Evolutionary conservation across 176 grass and related monocot species (phyloP).

Genomic region (Aegilops umbellulata): DNA sequence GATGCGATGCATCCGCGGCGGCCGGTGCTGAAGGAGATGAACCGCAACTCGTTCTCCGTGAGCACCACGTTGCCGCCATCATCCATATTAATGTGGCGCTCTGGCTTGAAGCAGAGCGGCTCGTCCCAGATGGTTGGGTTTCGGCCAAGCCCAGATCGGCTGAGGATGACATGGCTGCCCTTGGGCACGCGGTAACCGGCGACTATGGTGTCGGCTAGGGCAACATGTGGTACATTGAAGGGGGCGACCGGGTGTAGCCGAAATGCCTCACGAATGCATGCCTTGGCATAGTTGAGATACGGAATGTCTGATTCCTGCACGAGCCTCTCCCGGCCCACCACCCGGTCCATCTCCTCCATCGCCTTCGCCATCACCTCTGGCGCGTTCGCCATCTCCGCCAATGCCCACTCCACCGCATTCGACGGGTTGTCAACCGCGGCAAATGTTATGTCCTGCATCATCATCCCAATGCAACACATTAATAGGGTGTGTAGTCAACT

Average conservation of each 20-base stretch:
- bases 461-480: no score
- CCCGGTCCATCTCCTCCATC: conserved; percentile 24
- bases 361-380: conserved; percentile 22
- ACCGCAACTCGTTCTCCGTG: conserved; percentile 13
- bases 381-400: conserved; percentile 10
- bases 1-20: conserved; percentile 8
- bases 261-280: conserved; percentile 24
- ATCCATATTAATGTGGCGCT: neutral
- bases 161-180: conserved; percentile 22
- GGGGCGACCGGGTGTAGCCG: conserved; percentile 28
- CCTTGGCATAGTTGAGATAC: conserved; percentile 15
- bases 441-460: conserved; percentile 4
- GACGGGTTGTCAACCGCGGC: conserved; percentile 27
- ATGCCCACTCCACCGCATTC: conserved; percentile 12
- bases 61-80: neutral
- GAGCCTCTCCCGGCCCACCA: conserved; percentile 16
- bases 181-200: conserved; percentile 30
- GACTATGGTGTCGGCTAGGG: conserved; percentile 12
- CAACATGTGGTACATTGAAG: conserved; percentile 26
- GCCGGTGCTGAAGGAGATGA: conserved; percentile 29
- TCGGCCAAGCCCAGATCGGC: neutral
- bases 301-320: conserved; percentile 21
- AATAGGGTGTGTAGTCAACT: neutral
- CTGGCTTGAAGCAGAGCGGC: conserved; percentile 1
- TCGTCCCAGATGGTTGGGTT: conserved; percentile 27